Evolutionary conservation across 495 filamentous ascomycete genomes (phyloP), one percentile per base, ranked within the genome.

Genomic region (Aspergillus wentii): DNA sequence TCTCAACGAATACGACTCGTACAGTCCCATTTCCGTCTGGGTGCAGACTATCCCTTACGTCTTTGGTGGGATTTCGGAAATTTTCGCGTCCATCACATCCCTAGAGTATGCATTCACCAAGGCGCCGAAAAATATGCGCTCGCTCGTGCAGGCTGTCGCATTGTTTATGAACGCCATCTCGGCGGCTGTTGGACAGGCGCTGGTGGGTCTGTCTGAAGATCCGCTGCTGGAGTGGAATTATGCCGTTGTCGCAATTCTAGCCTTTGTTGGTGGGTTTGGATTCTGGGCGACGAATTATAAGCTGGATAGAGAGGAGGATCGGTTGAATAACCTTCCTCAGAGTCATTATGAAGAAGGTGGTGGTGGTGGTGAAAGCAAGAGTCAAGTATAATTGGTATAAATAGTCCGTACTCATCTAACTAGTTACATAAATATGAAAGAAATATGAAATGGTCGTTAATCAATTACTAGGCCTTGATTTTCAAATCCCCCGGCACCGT

Each of bases 71-170:
- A 62, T 86, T n/a, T 79, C 78, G n/a, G 84, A 86, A 59, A 84
- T 86, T 43, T 72, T 86, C 43, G 80, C 81, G 0, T 79, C 71
- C 33, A 72, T 85, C 47, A 82, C 79, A 10, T 69, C 62, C 1
- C 66, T 83, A 5, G 79, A 84, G 53, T 88, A 89, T 41, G 86
- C 85, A 4, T 88, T 79, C 56, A 84, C 79, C 49, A 87, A 90
- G 62, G 85, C 86, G 1, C 86, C 86, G 5, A 72, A 67, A 43
- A 86, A 82, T 58, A 86, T 90, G 83, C 73, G 82, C 8, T 83
- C 79, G 8, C 71, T 87, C 22, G 79, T 89, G 16, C 79, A 79
- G 48, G 74, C 80, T 4, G 61, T 87, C 27, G 73, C 73, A 19
- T 71, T 86, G 28, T 84, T 88, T 59, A 80, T 76, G 61, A 80